Conservation (phyloP, 306 rosid genomes). For the Ziziphus jujuba region DNA sequence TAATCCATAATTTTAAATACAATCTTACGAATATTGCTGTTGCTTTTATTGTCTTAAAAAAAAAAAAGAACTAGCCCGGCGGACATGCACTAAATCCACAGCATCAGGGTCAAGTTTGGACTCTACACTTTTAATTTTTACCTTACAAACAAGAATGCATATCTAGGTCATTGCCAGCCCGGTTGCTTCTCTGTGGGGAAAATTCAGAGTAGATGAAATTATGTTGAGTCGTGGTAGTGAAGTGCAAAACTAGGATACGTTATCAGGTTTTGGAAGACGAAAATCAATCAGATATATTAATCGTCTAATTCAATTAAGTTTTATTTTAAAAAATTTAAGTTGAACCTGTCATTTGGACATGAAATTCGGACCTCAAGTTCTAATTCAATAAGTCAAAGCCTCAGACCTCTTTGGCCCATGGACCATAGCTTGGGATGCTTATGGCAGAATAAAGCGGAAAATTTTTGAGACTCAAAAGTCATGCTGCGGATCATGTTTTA, state of each 20-base stretch:
- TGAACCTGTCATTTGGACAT: not conserved
- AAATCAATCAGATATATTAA: too few species aligned
- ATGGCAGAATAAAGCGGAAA: too few species aligned
- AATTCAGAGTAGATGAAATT: not conserved
- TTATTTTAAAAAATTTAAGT: not conserved
- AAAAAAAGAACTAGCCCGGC: constrained; percentile 14
- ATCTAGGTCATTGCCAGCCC: constrained; percentile 18
- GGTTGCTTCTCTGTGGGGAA: constrained; percentile 22
- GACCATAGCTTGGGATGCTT: too few species aligned
- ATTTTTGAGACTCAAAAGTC: too few species aligned
- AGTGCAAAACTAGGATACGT: constrained; percentile 24
- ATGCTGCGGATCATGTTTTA: too few species aligned
- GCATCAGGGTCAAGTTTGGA: not conserved
- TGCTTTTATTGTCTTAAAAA: not conserved
- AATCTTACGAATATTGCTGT: constrained; percentile 10
- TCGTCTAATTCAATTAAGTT: too few species aligned
- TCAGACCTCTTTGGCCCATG: not conserved
- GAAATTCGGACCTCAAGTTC: not conserved
- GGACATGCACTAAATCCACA: not conserved
- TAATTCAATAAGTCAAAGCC: not conserved
- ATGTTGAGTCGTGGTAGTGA: constrained; percentile 28
- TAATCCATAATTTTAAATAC: constrained; percentile 25
- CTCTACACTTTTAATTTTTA: constrained; percentile 11
- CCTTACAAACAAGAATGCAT: constrained; percentile 31
- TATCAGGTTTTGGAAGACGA: not conserved